phyloP scores from a whole-genome alignment of 1,284 basidiomycete species.

The Vanrija sp. region DNA sequence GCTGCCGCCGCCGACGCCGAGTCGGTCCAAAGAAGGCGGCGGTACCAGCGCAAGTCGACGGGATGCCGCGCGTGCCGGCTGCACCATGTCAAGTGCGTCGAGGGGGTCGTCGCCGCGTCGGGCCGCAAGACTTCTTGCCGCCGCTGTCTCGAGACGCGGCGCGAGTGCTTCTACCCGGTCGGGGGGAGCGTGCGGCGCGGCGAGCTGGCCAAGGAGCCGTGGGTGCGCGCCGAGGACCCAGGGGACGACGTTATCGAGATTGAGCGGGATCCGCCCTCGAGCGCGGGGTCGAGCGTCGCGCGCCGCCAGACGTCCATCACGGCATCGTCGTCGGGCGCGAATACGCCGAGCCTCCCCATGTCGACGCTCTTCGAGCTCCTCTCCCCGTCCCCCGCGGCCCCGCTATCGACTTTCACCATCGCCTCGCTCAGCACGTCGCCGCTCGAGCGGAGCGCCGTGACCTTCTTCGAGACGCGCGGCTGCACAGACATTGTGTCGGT shows the following conservation, averaged over 20 bases:
- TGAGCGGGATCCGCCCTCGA: too few relatives aligned
- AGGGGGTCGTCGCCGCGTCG: slow-evolving; percentile 2
- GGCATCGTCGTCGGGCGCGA: too few relatives aligned
- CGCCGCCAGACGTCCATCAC: too few relatives aligned
- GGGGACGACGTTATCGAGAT: too few relatives aligned
- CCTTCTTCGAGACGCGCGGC: slow-evolving; percentile 19
- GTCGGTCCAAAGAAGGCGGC: background rate
- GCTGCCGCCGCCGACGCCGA: too few relatives aligned
- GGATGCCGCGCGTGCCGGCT: slow-evolving; percentile 18
- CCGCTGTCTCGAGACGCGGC: slow-evolving; percentile 18
- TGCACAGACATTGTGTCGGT: slow-evolving; percentile 20
- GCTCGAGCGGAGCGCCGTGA: slow-evolving; percentile 9
- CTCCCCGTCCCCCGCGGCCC: too few relatives aligned
- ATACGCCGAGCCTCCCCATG: too few relatives aligned
- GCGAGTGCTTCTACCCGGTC: slow-evolving; percentile 17
- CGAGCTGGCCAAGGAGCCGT: slow-evolving; percentile 4
- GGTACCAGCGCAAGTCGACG: slow-evolving; percentile 11
- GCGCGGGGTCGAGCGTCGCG: too few relatives aligned
- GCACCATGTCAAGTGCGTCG: slow-evolving; percentile 19
- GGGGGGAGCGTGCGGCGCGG: slow-evolving; percentile 7
- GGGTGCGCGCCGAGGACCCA: slow-evolving; percentile 7
- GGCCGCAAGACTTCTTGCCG: slow-evolving; percentile 17
- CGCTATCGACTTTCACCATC: slow-evolving; percentile 2
- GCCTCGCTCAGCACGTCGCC: background rate
- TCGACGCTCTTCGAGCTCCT: too few relatives aligned